These are phyloP conservation scores for Rachicladosporium sp. DNA, from an alignment of 2,329 filamentous ascomycete genomes.

Conservation along the genomic window DNA sequence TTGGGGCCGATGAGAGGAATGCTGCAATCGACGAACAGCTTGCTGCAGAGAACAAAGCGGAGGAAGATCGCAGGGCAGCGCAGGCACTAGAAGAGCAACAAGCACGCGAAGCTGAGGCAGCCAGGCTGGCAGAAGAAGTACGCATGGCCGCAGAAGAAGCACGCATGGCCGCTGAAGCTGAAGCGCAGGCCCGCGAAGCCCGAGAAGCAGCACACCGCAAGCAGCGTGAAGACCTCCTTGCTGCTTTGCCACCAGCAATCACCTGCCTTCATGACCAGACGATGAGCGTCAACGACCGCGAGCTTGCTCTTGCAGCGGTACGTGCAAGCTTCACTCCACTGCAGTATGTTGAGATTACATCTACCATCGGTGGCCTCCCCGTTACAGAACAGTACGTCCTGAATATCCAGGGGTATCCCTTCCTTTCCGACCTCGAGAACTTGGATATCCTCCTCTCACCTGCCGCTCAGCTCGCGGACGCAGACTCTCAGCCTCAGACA, in stretches of 20 bases:
- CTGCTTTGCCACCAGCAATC: conserved; percentile 13
- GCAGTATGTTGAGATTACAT: conserved; percentile 5
- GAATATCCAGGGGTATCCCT: conserved; percentile 20
- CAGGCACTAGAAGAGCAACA: conserved; percentile 7
- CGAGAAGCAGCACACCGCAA: conserved; percentile 15
- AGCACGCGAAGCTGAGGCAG: conserved; percentile 7
- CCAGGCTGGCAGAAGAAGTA: conserved; percentile 4
- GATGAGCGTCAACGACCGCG: conserved; percentile 8
- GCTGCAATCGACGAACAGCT: conserved; percentile 5
- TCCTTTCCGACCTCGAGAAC: conserved; percentile 15
- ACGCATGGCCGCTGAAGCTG: conserved; percentile 8
- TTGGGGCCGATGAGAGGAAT: neutral
- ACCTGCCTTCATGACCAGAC: conserved; percentile 11
- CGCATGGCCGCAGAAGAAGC: conserved; percentile 1
- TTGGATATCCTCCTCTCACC: conserved; percentile 17
- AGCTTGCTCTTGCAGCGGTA: conserved; percentile 7
- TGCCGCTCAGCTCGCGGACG: conserved; percentile 10
- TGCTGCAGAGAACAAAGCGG: conserved; percentile 5
- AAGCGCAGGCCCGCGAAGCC: conserved; percentile 13
- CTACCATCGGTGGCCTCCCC: conserved; percentile 6
- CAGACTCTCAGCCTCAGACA: conserved; percentile 10
- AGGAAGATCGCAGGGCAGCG: conserved; percentile 4
- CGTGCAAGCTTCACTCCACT: conserved; percentile 15
- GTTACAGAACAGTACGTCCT: conserved; percentile 12
- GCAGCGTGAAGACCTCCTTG: conserved; percentile 12